Evolutionary conservation across 169 alveolate species (phyloP), one percentile per base, ranked within the genome.

Genomic region (Plasmodium billcollinsi): DNA sequence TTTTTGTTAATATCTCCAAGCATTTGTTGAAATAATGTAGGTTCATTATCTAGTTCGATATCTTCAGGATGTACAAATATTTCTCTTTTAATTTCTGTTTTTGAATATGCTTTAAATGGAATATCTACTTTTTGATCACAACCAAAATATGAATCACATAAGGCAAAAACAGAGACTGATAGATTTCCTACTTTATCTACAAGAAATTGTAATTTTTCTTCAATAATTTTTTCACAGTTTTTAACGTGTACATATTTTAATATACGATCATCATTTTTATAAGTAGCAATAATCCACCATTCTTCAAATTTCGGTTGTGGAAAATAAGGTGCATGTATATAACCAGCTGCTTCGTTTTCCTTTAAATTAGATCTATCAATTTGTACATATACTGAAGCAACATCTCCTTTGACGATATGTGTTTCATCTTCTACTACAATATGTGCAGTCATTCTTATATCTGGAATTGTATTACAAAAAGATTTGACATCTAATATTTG

Each of bases 231-330:
- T 65, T 93, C 97, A 62, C 96, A 93, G 33, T 95, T 92, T 52
- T 90, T 56, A 43, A 90, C 90, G 45, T 85, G 88, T 59, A 92
- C 92, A 90, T 92, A 92, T 26, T 95, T 95, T 54, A 95, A 94
- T 52, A 92, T 90, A 76, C 74, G 94, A 71, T 78, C 92, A 47
- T 66, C 90, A 54, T 74, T 93, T 67, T 93, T 93, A 47, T 92
- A 94, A n/a, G 86, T 88, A 15, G 96, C 92, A 65, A 97, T 91
- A 20, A 96, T 72, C 96, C 96, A 94, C 97, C 98, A 97, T 83
- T 97, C 98, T 90, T 97, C 98, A 78, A 93, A 96, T 83, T 96
- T 97, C 7, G 96, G 95, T 88, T 92, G 93, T 6, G 97, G 97
- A 90, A 96, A 95, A 73, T 70, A 88, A 8, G 98, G 98, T 24